Conservation (phyloP, 345 rosid genomes). For the Abelmoschus esculentus region DNA sequence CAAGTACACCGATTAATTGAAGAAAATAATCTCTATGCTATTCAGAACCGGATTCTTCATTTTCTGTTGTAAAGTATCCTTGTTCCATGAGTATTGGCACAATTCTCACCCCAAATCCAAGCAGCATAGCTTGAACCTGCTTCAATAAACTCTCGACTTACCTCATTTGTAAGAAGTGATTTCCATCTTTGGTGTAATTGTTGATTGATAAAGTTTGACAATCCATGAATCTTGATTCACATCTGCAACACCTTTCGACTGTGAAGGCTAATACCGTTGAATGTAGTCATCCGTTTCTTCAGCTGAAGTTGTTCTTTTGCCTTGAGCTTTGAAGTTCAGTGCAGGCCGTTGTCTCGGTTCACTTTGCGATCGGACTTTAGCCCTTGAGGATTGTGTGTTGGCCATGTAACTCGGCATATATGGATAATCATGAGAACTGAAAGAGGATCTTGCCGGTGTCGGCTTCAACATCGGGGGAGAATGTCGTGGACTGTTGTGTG, state of each 20-base stretch:
- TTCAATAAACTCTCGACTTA: background rate
- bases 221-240: slow-evolving; percentile 38
- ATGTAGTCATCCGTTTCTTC: slow-evolving; percentile 16
- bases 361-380: slow-evolving; percentile 52
- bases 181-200: slow-evolving; percentile 6
- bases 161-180: slow-evolving; percentile 14
- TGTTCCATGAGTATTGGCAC: background rate
- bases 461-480: slow-evolving; percentile 11
- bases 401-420: slow-evolving; percentile 43
- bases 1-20: too few species aligned
- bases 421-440: slow-evolving; percentile 14
- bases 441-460: slow-evolving; percentile 33
- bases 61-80: too few species aligned
- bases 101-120: background rate
- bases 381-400: slow-evolving; percentile 49
- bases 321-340: slow-evolving; percentile 9
- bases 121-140: background rate
- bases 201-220: slow-evolving; percentile 22
- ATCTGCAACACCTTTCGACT: background rate
- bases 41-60: too few species aligned
- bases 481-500: slow-evolving; percentile 28
- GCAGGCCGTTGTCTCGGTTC: slow-evolving; percentile 46
- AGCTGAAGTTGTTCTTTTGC: slow-evolving; percentile 19
- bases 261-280: slow-evolving; percentile 14
- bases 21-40: too few species aligned